Evolutionary conservation across 2,329 filamentous ascomycete genomes (phyloP), one percentile per base, ranked within the genome.

Genomic region (Sporothrix dimorphospora): DNA sequence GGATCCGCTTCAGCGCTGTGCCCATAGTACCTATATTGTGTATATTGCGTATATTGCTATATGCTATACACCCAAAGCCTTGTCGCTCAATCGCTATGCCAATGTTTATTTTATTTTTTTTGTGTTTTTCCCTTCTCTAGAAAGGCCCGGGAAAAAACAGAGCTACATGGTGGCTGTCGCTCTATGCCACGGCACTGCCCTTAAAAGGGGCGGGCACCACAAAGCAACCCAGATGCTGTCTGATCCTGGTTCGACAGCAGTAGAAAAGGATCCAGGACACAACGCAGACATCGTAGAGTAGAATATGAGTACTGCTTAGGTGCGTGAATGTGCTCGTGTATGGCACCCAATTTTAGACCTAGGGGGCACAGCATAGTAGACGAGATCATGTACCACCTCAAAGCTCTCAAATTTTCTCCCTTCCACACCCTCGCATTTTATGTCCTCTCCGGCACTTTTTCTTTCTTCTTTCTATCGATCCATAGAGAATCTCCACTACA

Each of bases 1-100:
- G 67, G 53, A 70, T 49, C 67, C 51, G 51, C 67, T 59, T 70
- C 51, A 51, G 47, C 30, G 24, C 47, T 24, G 45, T 34, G 47
- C 30, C 47, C 27, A 68, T 49, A 49, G 24, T 30, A 34, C 11
- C n/a, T 34, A 49, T 47, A 66, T 66, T n/a, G 24, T 16, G 4
- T 49, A 49, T 66, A 66, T 34, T 21, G 8, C 11, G 24, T 34
- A 65, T 65, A 66, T 34, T 66, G 42, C 42, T 49, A 49, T 45
- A 65, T 66, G 8, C 38, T 65, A 65, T 65, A 45, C 14, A 21
- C 34, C 34, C 5, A 11, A 30, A 34, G 42, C 42, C 42, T n/a
- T 49, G 42, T 16, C n/a, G 4, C 24, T 47, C 21, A 30, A 49
- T 66, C 8, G 7, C 61, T n/a, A 24, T 21, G 42, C 42, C 42